Evolutionary conservation across 164 flowering plant genomes (phyloP).

Genomic region (Cinnamomum micranthum): DNA sequence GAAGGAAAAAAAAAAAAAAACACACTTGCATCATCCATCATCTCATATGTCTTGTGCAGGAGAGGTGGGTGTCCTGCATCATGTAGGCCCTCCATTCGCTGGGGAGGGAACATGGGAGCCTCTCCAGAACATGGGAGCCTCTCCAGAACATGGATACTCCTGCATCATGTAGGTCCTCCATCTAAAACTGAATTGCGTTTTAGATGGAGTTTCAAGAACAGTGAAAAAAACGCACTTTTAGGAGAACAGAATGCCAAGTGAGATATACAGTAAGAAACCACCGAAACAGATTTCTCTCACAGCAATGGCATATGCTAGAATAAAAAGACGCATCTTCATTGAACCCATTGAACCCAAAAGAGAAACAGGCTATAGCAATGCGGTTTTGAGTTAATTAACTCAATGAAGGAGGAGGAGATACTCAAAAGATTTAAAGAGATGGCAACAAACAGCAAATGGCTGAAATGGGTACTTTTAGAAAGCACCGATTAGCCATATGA

Average conservation of each 20-base stretch:
- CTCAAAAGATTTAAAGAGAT: too few relatives aligned
- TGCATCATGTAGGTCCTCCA: constrained; percentile 16
- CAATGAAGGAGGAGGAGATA: too few relatives aligned
- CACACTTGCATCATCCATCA: constrained; percentile 47
- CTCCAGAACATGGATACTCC: constrained; percentile 19
- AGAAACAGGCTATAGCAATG: background rate
- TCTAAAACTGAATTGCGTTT: background rate
- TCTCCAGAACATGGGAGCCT: constrained; percentile 10
- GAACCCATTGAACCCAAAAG: background rate
- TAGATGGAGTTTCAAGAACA: too few relatives aligned
- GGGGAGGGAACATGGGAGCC: constrained; percentile 23
- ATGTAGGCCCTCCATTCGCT: constrained; percentile 43
- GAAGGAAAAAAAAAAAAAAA: too few relatives aligned
- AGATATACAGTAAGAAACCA: background rate
- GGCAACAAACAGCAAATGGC: too few relatives aligned
- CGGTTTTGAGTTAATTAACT: background rate
- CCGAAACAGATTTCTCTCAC: too few relatives aligned
- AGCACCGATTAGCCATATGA: too few relatives aligned
- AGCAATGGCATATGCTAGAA: background rate
- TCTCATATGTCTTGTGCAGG: constrained; percentile 53
- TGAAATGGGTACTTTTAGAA: too few relatives aligned
- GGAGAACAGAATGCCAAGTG: background rate
- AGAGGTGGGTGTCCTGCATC: constrained; percentile 33
- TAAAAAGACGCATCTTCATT: background rate
- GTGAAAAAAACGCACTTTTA: background rate